A percentile compares a stretch with the other conserved stretches of the same genome.
phyloP scores from a whole-genome alignment of 2,329 filamentous ascomycete species.

The Aspergillus viridinutans region DNA sequence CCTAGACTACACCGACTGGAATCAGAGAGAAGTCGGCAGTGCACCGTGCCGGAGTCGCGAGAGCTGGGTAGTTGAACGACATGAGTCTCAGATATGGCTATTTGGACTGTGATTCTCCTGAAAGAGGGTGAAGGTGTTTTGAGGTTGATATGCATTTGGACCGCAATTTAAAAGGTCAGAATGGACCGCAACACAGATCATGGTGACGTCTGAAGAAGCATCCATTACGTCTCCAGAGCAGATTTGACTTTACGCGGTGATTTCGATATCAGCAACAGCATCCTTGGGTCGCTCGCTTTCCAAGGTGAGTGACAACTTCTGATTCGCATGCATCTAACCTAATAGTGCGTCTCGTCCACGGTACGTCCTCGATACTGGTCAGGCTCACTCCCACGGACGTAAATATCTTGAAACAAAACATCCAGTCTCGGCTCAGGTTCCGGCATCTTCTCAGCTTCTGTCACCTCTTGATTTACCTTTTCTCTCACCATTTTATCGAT shows the following conservation, averaged over 20 bases:
- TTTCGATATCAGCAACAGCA: not conserved
- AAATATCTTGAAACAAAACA: slow-evolving; percentile 91
- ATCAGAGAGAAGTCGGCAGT: slow-evolving; percentile 85
- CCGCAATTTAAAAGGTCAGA: not conserved
- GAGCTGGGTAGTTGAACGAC: slow-evolving; percentile 10
- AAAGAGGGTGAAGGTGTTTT: not conserved
- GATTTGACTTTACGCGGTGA: not conserved
- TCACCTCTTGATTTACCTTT: slow-evolving; percentile 81
- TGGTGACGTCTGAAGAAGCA: not conserved
- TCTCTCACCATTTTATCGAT: slow-evolving; percentile 87
- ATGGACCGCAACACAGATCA: not conserved
- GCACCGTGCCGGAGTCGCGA: slow-evolving; percentile 62
- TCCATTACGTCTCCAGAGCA: not conserved
- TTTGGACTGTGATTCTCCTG: not conserved
- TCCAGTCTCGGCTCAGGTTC: slow-evolving; percentile 69
- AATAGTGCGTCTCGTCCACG: slow-evolving; percentile 83
- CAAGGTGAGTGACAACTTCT: not conserved
- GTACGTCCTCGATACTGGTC: slow-evolving; percentile 78
- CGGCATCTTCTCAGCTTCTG: slow-evolving; percentile 79
- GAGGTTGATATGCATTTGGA: not conserved
- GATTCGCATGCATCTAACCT: slow-evolving; percentile 19
- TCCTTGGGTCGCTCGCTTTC: not conserved
- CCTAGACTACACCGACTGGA: slow-evolving; percentile 41
- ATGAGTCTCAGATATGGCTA: slow-evolving; percentile 4
- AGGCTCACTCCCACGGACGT: slow-evolving; percentile 79